Base-by-base conservation (phyloP, 805 yeast genomes). In the Dipodascopsis uninucleata region DNA sequence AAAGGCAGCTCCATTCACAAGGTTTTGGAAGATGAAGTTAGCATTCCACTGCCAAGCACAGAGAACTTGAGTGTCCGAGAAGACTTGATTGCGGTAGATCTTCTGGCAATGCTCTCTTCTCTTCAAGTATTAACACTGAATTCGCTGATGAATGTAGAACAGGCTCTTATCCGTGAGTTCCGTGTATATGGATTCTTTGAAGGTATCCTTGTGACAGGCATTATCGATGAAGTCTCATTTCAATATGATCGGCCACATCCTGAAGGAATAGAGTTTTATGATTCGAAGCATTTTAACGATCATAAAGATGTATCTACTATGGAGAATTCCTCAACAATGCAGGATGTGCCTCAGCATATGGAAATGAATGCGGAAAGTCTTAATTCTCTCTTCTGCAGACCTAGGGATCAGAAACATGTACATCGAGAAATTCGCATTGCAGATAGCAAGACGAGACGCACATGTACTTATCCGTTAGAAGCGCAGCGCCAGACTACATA, bases 191-290 rank as follows among this genome's bases (percentile, higher is more conserved):
- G 58, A 7, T 41, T 32, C 23, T n/a, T 53, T 2, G 48, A 41
- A 16, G 51, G 38, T 25, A 16, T 43, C 10, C 47, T 39, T 28
- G 26, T 53, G 16, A 31, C 55, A 9, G 58, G 58, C 3, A 43
- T 53, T 23, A 49, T 53, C 24, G 57, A 53, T 24, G 52, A 55
- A 20, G 28, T 49, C 16, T 29, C 47, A 14, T 53, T 45, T 18
- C 10, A 39, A 31, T 16, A 38, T 5, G 41, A 41, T 12, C 41
- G 45, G 17, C 25, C 36, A 10, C 21, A 44, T 20, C 45, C 39
- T 6, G 32, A 41, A 4, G 49, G 43, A 7, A 20, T 44, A 12
- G 49, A 44, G 34, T 48, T 36, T 37, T n/a, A 44, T 2, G 53
- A 44, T n/a, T 20, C 32, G 18, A n/a, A n/a, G n/a, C n/a, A n/a